These are phyloP conservation scores for Penicillium aurantiogriseum DNA, from an alignment of 2,329 filamentous ascomycete species.

Conservation along the genomic window DNA sequence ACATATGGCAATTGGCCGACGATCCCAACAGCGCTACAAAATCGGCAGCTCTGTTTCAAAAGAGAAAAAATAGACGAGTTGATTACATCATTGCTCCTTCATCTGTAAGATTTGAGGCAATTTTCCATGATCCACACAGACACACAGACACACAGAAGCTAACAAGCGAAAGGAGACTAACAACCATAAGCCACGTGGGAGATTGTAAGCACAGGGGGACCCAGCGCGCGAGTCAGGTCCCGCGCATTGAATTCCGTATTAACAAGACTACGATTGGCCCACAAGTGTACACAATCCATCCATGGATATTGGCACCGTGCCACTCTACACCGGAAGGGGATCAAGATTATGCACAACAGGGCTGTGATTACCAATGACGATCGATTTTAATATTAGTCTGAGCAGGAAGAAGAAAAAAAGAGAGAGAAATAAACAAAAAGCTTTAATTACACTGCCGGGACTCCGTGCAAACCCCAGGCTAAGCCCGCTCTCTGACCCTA, in stretches of 20 bases:
- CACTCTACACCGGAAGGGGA: not conserved
- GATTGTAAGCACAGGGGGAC: not conserved
- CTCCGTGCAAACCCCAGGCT: not conserved
- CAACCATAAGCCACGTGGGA: not conserved
- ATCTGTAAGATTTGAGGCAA: not conserved
- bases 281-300: not conserved
- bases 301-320: not conserved
- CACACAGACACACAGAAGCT: not conserved
- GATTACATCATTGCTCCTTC: not conserved
- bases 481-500: not conserved
- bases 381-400: not conserved
- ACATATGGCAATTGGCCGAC: not conserved
- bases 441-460: not conserved
- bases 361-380: not conserved
- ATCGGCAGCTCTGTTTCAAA: not conserved
- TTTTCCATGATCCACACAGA: not conserved
- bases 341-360: not conserved
- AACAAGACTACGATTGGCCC: not conserved
- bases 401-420: not conserved
- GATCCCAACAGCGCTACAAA: not conserved
- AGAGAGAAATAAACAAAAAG: not conserved
- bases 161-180: not conserved
- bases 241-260: not conserved
- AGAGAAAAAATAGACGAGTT: not conserved
- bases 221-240: not conserved